Evolutionary conservation across 371 early-diverging fungal genomes (phyloP).

Genomic region (Batkoa obscura): DNA sequence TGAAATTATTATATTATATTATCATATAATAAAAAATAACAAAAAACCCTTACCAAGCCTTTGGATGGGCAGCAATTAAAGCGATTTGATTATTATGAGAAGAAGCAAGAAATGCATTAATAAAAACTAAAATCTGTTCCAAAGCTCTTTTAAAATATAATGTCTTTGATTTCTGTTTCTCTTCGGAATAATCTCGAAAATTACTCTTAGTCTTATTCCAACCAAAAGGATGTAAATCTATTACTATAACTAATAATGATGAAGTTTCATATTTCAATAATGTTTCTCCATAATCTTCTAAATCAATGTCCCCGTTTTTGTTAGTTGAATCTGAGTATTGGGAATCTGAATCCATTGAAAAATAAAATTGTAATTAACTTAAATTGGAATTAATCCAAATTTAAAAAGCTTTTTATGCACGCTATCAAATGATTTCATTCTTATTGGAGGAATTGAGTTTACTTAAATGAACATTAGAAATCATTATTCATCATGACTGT

Average conservation of each 20-base stretch:
- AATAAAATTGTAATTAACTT: too few species aligned
- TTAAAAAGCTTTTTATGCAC: too few species aligned
- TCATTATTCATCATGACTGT: too few species aligned
- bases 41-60: background rate
- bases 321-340: too few species aligned
- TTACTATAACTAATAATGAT: conserved; percentile 1
- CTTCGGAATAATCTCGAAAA: background rate
- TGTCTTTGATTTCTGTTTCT: background rate
- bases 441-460: too few species aligned
- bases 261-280: background rate
- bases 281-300: too few species aligned
- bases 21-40: background rate
- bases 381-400: too few species aligned
- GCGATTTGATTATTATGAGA: background rate
- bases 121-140: background rate
- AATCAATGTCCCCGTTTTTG: too few species aligned
- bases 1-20: background rate
- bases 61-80: conserved; percentile 2
- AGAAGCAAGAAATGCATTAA: background rate
- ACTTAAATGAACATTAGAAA: too few species aligned
- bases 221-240: background rate
- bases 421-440: too few species aligned
- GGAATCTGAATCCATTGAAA: too few species aligned
- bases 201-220: background rate
- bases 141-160: background rate